Evolutionary conservation across 2,329 filamentous ascomycete genomes (phyloP).

Genomic region (Fusarium brachygibbosum): DNA sequence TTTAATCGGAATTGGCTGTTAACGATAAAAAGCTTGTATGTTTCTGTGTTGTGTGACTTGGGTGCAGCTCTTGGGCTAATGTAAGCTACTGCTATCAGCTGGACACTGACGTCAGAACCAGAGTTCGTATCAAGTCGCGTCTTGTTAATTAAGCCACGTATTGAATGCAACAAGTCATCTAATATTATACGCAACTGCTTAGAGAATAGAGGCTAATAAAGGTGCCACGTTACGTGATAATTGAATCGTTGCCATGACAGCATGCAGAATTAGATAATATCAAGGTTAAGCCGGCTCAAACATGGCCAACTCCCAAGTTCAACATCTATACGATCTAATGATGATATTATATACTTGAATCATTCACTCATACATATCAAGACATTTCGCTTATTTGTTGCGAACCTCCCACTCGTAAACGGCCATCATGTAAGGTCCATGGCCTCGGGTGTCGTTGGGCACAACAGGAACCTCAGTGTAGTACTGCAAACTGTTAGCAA

Average conservation of each 20-base stretch:
- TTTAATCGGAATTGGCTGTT: too few relatives aligned
- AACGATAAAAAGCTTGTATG: neutral
- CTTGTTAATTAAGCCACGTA: too few relatives aligned
- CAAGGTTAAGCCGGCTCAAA: neutral
- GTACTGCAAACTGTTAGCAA: constrained; percentile 36
- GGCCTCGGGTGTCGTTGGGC: constrained; percentile 49
- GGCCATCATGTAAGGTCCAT: constrained; percentile 50
- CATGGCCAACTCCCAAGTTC: neutral
- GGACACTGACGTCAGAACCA: neutral
- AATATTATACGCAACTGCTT: too few relatives aligned
- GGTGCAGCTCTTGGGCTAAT: neutral
- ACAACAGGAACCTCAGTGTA: constrained; percentile 48
- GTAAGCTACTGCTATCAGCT: neutral
- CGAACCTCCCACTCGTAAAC: constrained; percentile 49
- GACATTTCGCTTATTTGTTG: constrained; percentile 11
- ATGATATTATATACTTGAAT: constrained; percentile 2
- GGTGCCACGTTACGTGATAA: too few relatives aligned
- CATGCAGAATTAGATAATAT: constrained; percentile 1
- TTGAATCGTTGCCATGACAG: neutral
- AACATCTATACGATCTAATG: constrained; percentile 18
- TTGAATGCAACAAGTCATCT: too few relatives aligned
- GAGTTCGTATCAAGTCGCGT: neutral
- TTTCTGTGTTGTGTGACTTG: neutral
- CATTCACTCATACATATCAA: constrained; percentile 1
- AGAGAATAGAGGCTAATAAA: neutral